Evolutionary conservation across 1,284 basidiomycete species (phyloP), one percentile per base, ranked within the genome.

Genomic region (Paramarasmius palmivorus): DNA sequence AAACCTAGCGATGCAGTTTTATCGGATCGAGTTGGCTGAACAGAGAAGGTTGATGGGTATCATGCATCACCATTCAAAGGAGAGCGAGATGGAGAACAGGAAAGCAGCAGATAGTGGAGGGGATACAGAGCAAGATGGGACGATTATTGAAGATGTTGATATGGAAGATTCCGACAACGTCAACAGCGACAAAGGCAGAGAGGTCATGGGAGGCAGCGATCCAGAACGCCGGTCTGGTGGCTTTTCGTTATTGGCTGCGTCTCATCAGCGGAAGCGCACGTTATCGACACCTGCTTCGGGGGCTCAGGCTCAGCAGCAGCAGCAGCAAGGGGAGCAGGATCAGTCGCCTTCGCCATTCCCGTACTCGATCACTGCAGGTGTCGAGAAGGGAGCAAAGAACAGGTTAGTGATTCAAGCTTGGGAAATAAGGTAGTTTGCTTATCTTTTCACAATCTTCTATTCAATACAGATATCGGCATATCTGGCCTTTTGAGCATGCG

Each of bases 401-500:
- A 79, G 89, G 92, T 92, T 53, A 45, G n/a, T n/a, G n/a, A n/a
- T n/a, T n/a, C n/a, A n/a, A n/a, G n/a, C n/a, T n/a, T n/a, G n/a
- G n/a, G n/a, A n/a, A n/a, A n/a, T n/a, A n/a, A n/a, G n/a, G n/a
- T n/a, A n/a, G n/a, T n/a, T n/a, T n/a, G n/a, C n/a, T n/a, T n/a
- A n/a, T n/a, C n/a, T n/a, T n/a, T n/a, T n/a, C n/a, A n/a, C n/a
- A n/a, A n/a, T n/a, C n/a, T n/a, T n/a, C n/a, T n/a, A n/a, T n/a
- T n/a, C n/a, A n/a, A n/a, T n/a, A n/a, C n/a, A 95, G 94, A 64
- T 92, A 92, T 70, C 82, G 83, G 37, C 92, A 98, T 66, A 96
- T 98, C 52, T 98, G 95, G 95, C 95, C 95, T 0, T 98, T 95
- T 64, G 95, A 97, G 65, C 92, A 95, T 66, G 87, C 91, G 14